A percentile compares a stretch with the other conserved stretches of the same genome.
Conservation (phyloP, 2,329 filamentous ascomycete species). For the Cordyceps farinosa region DNA sequence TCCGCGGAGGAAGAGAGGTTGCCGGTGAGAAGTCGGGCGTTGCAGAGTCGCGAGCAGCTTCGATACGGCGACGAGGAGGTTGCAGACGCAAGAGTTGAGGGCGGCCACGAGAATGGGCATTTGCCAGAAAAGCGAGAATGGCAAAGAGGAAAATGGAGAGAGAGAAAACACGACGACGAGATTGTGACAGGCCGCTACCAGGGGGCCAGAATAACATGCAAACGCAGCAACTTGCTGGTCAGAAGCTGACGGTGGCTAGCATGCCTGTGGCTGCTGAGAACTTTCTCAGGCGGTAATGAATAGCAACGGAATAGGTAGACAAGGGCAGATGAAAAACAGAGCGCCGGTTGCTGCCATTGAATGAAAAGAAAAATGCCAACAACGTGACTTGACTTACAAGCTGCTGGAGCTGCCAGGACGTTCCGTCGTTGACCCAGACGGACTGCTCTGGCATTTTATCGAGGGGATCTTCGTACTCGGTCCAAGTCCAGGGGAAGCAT, state of each 20-base stretch:
- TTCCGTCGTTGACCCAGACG: conserved; percentile 39
- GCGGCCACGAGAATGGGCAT: background rate
- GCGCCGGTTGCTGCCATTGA: background rate
- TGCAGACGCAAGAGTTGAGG: background rate
- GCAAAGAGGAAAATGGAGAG: background rate
- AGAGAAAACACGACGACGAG: background rate
- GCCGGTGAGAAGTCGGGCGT: background rate
- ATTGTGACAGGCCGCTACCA: background rate
- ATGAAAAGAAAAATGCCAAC: conserved; percentile 13
- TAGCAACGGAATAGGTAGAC: background rate
- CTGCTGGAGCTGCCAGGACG: conserved; percentile 35
- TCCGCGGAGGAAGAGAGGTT: background rate
- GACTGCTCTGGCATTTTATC: conserved; percentile 39
- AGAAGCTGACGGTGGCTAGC: background rate
- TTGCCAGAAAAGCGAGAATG: background rate
- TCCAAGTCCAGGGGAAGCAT: conserved; percentile 50
- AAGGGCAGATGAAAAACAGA: background rate
- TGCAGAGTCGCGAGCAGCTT: background rate
- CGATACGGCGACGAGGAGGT: background rate
- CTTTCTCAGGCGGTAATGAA: background rate
- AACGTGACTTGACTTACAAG: conserved; percentile 32
- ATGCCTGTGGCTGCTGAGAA: background rate
- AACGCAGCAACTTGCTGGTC: conserved; percentile 4
- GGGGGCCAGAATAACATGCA: background rate
- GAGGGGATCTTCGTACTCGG: conserved; percentile 42